These are phyloP conservation scores for Botrytis fabae DNA, from an alignment of 2,329 filamentous ascomycete genomes.

Conservation along the genomic window DNA sequence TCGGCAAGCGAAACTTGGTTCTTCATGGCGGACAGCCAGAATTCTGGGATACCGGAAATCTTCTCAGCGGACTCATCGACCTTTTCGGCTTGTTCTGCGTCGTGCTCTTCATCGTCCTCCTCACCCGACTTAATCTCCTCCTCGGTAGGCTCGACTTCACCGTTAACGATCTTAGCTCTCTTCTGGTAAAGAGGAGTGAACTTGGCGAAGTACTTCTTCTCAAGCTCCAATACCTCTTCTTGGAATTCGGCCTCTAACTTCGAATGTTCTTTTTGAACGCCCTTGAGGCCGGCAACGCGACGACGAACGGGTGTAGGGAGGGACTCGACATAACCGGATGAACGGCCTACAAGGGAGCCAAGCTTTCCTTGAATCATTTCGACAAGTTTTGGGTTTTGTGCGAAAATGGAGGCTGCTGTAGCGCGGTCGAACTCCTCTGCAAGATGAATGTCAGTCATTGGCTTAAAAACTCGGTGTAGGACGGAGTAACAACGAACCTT, in stretches of 20 bases:
- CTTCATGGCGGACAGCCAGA: constrained; percentile 99
- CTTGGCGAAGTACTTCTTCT: constrained; percentile 99
- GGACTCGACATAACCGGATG: constrained; percentile 97
- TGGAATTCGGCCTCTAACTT: constrained; percentile 99
- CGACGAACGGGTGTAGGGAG: constrained; percentile 86
- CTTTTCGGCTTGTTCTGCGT: constrained; percentile 53
- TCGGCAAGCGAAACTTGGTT: constrained; percentile 96
- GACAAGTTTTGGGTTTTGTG: constrained; percentile 90
- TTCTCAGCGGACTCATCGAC: constrained; percentile 50
- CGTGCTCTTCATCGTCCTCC: constrained; percentile 64
- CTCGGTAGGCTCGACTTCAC: constrained; percentile 78
- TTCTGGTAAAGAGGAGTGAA: constrained; percentile 97
- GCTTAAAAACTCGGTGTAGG: constrained; percentile 36
- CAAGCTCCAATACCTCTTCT: constrained; percentile 93
- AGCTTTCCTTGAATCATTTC: constrained; percentile 98
- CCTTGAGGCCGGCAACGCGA: constrained; percentile 93
- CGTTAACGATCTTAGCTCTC: constrained; percentile 91
- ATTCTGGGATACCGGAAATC: constrained; percentile 86
- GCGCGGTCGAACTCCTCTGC: constrained; percentile 88
- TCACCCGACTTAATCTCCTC: constrained; percentile 86
- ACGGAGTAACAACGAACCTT: constrained; percentile 65
- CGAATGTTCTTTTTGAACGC: constrained; percentile 97
- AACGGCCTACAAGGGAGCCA: constrained; percentile 86
- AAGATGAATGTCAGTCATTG: constrained; percentile 29
- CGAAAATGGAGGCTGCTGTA: constrained; percentile 87